These are phyloP conservation scores for Phytophthora pseudosyringae DNA, from an alignment of 352 stramenopile species.

Conservation along the genomic window DNA sequence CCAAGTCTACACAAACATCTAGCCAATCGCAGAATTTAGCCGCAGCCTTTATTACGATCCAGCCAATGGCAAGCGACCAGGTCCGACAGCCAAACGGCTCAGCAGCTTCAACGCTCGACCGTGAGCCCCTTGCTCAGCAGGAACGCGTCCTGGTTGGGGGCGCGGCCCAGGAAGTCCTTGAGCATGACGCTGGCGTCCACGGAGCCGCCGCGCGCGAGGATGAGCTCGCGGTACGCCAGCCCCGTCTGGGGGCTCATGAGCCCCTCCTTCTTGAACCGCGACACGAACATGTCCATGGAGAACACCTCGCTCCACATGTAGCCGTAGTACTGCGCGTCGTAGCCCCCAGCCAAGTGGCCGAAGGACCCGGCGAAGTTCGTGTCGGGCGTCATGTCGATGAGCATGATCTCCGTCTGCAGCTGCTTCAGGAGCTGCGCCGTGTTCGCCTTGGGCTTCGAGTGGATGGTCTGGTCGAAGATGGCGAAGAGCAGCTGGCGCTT, in stretches of 20 bases:
- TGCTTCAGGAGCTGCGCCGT: constrained; percentile 80
- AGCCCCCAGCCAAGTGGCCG: constrained; percentile 80
- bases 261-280: constrained; percentile 86
- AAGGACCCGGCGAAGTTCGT: constrained; percentile 90
- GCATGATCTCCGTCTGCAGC: constrained; percentile 86
- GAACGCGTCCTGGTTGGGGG: constrained; percentile 83
- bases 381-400: constrained; percentile 87
- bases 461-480: constrained; percentile 88
- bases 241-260: constrained; percentile 85
- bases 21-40: constrained; percentile 25
- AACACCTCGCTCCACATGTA: constrained; percentile 93
- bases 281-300: constrained; percentile 91
- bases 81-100: constrained; percentile 3
- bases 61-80: constrained; percentile 15
- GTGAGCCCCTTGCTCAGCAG: constrained; percentile 79
- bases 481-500: constrained; percentile 86
- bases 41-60: constrained; percentile 7
- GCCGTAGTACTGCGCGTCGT: constrained; percentile 86
- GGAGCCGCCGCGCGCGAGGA: constrained; percentile 84
- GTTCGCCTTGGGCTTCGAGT: constrained; percentile 85
- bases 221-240: constrained; percentile 85
- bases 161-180: constrained; percentile 79
- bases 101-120: constrained; percentile 25
- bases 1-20: constrained; percentile 4
- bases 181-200: constrained; percentile 84